These are phyloP conservation scores for Amylocystis lapponica DNA, from an alignment of 768 basidiomycete genomes.

Conservation along the genomic window DNA sequence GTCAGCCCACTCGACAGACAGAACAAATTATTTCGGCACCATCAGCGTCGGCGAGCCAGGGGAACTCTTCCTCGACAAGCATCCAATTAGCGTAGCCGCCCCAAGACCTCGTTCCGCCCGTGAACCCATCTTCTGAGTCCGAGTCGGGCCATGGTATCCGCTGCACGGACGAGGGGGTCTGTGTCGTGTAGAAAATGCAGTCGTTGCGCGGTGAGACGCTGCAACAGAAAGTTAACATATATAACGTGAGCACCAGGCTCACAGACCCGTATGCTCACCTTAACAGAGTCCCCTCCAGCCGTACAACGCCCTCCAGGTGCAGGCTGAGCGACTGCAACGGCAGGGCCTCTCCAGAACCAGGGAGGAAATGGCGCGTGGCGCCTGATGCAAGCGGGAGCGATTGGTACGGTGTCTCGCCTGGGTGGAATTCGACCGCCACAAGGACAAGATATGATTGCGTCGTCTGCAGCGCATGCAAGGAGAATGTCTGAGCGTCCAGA, in stretches of 20 bases:
- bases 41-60: slow-evolving; percentile 71
- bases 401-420: slow-evolving; percentile 50
- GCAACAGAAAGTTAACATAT: slow-evolving; percentile 2
- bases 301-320: slow-evolving; percentile 77
- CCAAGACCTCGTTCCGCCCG: no score
- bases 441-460: slow-evolving; percentile 75
- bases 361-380: slow-evolving; percentile 62
- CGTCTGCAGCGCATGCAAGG: slow-evolving; percentile 44
- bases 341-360: slow-evolving; percentile 77
- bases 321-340: slow-evolving; percentile 63
- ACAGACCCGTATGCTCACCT: slow-evolving; percentile 38
- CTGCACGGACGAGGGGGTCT: slow-evolving; percentile 69
- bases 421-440: slow-evolving; percentile 55
- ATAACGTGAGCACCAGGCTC: no score
- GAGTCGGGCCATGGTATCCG: slow-evolving; percentile 78
- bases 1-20: background rate
- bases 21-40: slow-evolving; percentile 37
- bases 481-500: background rate
- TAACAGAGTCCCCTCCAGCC: slow-evolving; percentile 66
- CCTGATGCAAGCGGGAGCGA: slow-evolving; percentile 43
- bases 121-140: slow-evolving; percentile 24
- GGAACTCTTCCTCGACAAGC: slow-evolving; percentile 56
- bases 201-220: slow-evolving; percentile 74
- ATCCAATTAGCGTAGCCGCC: slow-evolving; percentile 65
- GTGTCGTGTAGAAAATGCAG: slow-evolving; percentile 69